phyloP scores from a whole-genome alignment of 2,329 filamentous ascomycete species.

The Aureobasidium namibiae region DNA sequence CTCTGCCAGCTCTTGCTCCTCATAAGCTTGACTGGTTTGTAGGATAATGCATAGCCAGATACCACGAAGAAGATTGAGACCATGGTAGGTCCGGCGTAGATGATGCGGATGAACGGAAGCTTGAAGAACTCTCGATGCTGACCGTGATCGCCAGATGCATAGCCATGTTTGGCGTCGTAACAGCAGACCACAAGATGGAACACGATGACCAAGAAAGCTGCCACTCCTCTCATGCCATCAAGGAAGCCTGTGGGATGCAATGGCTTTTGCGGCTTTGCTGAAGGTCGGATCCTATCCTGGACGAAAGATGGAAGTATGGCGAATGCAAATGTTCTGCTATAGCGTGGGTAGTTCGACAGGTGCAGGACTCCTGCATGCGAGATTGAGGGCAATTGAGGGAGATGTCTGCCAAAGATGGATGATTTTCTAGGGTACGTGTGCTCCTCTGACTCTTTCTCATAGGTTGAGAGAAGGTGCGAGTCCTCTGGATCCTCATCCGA shows the following conservation, averaged over 20 bases:
- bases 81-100: conserved; percentile 42
- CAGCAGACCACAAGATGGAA: conserved; percentile 1
- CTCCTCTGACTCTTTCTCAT: neutral
- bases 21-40: conserved; percentile 24
- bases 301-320: neutral
- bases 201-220: conserved; percentile 15
- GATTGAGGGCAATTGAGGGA: neutral
- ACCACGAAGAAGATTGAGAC: conserved; percentile 56
- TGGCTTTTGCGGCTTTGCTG: neutral
- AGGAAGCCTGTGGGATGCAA: conserved; percentile 6
- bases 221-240: conserved; percentile 15
- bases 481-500: neutral
- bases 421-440: neutral
- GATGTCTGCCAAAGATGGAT: neutral
- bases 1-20: conserved; percentile 21
- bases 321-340: neutral
- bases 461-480: neutral
- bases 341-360: neutral
- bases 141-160: conserved; percentile 3
- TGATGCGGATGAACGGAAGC: conserved; percentile 46
- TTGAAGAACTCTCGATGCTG: conserved; percentile 28
- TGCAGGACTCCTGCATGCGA: neutral
- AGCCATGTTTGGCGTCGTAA: conserved; percentile 7
- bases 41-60: conserved; percentile 51
- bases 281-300: neutral